These are phyloP conservation scores for Penicillium sumatraense DNA, from an alignment of 2,329 filamentous ascomycete genomes.

Conservation along the genomic window DNA sequence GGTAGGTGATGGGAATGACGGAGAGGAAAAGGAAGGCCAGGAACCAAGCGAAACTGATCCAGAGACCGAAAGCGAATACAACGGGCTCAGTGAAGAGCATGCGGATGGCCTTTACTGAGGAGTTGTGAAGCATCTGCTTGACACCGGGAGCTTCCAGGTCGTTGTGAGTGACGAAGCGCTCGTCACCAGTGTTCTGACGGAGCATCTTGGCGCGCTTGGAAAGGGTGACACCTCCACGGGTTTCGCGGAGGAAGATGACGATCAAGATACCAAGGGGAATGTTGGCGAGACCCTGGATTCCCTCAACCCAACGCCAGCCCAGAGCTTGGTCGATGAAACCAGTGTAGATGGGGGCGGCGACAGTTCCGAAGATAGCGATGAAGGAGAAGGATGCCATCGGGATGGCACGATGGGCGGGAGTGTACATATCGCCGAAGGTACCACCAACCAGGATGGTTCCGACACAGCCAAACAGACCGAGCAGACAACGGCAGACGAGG, in stretches of 20 bases:
- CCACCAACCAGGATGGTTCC: slow-evolving; percentile 57
- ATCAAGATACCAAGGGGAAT: slow-evolving; percentile 53
- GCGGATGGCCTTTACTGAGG: slow-evolving; percentile 57
- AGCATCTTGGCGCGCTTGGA: slow-evolving; percentile 55
- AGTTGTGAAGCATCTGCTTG: slow-evolving; percentile 46
- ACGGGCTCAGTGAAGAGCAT: slow-evolving; percentile 57
- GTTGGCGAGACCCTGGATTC: slow-evolving; percentile 58
- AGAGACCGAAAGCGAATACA: slow-evolving; percentile 56
- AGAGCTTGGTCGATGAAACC: slow-evolving; percentile 59
- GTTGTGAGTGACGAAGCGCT: slow-evolving; percentile 55
- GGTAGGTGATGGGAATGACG: slow-evolving; percentile 56
- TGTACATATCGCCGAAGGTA: slow-evolving; percentile 57
- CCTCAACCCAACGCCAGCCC: slow-evolving; percentile 60
- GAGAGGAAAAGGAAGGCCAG: slow-evolving; percentile 60
- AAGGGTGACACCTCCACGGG: slow-evolving; percentile 53
- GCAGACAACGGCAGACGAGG: slow-evolving; percentile 51
- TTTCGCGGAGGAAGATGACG: slow-evolving; percentile 52
- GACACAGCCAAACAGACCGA: slow-evolving; percentile 56
- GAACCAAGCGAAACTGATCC: slow-evolving; percentile 60
- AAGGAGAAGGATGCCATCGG: slow-evolving; percentile 56
- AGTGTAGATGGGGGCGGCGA: slow-evolving; percentile 58
- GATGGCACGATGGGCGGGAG: slow-evolving; percentile 49
- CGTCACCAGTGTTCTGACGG: slow-evolving; percentile 53
- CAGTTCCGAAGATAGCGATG: slow-evolving; percentile 57
- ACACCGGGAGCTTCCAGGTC: slow-evolving; percentile 57